Evolutionary conservation across 1,284 basidiomycete genomes (phyloP).

Genomic region (Cystobasidium pallidum): DNA sequence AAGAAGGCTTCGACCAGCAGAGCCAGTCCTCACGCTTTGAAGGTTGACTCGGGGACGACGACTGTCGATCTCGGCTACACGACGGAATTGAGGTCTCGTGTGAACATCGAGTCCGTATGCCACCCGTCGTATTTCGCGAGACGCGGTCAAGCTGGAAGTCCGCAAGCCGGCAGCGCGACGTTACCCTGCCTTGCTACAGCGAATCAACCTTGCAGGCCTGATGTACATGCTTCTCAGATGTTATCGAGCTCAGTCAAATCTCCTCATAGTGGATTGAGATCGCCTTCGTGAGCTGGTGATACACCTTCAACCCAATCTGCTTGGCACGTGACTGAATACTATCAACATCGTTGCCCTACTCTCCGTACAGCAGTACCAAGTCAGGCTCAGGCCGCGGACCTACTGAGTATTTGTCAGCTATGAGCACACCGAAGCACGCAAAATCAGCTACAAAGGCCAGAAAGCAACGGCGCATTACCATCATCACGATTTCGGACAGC

Average conservation of each 20-base stretch:
- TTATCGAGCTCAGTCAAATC: too few relatives aligned
- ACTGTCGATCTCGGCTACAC: too few relatives aligned
- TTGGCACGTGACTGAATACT: neutral
- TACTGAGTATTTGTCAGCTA: too few relatives aligned
- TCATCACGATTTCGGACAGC: constrained; percentile 28
- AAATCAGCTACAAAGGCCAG: constrained; percentile 3
- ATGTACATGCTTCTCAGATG: too few relatives aligned
- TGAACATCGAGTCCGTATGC: neutral
- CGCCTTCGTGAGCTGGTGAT: neutral
- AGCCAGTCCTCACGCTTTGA: neutral
- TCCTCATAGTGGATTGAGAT: too few relatives aligned
- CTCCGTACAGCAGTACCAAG: neutral
- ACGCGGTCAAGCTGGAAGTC: neutral
- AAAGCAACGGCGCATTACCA: constrained; percentile 30
- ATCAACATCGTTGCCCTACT: neutral
- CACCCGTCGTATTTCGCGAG: neutral
- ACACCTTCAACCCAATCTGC: too few relatives aligned
- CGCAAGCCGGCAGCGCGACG: neutral
- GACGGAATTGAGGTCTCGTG: neutral
- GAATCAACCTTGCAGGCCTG: too few relatives aligned
- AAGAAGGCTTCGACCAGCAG: neutral
- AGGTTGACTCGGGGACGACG: neutral
- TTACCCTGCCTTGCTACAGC: too few relatives aligned
- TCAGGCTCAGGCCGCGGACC: too few relatives aligned
- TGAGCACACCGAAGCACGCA: neutral